phyloP scores from a whole-genome alignment of 345 rosid species.

The Syzygium jambos region DNA sequence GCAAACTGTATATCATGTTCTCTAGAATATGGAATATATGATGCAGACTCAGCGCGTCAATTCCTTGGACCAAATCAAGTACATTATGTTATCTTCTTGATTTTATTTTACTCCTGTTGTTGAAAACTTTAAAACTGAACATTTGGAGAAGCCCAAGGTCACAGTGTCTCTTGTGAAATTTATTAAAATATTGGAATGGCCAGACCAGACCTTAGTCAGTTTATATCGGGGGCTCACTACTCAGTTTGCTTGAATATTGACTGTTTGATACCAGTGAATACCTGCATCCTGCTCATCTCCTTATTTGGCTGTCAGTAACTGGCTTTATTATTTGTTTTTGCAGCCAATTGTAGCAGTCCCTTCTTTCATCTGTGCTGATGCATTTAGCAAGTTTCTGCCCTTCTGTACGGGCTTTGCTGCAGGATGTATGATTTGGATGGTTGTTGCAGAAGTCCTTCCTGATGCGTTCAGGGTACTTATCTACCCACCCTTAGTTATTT shows the following conservation, averaged over 20 bases:
- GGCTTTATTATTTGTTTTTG: conserved; percentile 1
- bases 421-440: conserved; percentile 99
- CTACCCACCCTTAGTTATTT: background rate
- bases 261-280: background rate
- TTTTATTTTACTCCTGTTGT: background rate
- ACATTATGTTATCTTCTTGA: background rate
- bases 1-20: background rate
- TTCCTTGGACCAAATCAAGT: background rate
- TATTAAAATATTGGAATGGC: background rate
- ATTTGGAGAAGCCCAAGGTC: background rate
- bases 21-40: background rate
- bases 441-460: conserved; percentile 97
- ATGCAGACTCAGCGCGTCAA: background rate
- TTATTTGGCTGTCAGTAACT: background rate
- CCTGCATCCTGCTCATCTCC: background rate
- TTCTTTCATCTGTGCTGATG: conserved; percentile 94
- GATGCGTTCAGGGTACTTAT: conserved; percentile 87
- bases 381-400: conserved; percentile 87
- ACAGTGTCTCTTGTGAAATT: background rate
- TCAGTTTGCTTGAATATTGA: background rate
- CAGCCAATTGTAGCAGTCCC: conserved; percentile 99
- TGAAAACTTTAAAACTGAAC: background rate
- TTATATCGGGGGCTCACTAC: background rate
- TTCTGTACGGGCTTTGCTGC: conserved; percentile 99
- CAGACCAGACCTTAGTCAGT: background rate